A percentile compares a stretch with the other conserved stretches of the same genome.
phyloP scores from a whole-genome alignment of 805 yeast species.

The Zygotorulaspora florentina region DNA sequence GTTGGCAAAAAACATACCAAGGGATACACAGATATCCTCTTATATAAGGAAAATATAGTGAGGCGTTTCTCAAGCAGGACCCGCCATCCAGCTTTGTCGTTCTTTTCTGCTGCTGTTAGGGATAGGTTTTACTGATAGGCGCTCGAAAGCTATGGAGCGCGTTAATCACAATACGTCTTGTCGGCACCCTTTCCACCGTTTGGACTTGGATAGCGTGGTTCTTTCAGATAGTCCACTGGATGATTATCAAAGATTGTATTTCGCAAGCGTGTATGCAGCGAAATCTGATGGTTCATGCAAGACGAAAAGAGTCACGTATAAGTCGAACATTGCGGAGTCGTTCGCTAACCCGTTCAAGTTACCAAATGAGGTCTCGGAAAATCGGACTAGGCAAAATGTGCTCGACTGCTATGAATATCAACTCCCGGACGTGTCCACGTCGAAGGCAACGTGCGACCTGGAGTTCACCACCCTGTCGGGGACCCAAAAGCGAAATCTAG shows the following conservation, averaged over 20 bases:
- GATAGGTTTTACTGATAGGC: neutral
- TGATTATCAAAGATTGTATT: conserved; percentile 33
- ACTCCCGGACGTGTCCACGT: conserved; percentile 23
- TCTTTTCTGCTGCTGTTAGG: too few relatives aligned
- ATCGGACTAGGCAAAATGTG: conserved; percentile 7
- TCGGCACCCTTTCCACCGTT: conserved; percentile 15
- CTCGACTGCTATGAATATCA: conserved; percentile 31
- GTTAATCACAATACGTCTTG: neutral
- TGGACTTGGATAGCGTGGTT: conserved; percentile 16
- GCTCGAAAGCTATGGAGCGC: neutral
- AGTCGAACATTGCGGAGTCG: conserved; percentile 22
- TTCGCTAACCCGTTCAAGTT: conserved; percentile 12
- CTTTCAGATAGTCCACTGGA: conserved; percentile 27
- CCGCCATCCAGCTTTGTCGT: neutral
- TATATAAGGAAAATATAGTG: too few relatives aligned
- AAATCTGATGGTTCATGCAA: conserved; percentile 8
- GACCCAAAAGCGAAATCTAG: conserved; percentile 5
- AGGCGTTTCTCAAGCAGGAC: neutral
- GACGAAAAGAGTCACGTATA: conserved; percentile 19
- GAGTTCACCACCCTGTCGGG: conserved; percentile 5
- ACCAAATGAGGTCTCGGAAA: conserved; percentile 3
- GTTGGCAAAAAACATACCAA: neutral
- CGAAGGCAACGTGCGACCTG: neutral
- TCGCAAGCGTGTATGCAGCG: conserved; percentile 15
- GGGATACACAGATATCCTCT: too few relatives aligned